These are phyloP conservation scores for Pyrenula massariospora DNA, from an alignment of 495 filamentous ascomycete species.

Conservation along the genomic window DNA sequence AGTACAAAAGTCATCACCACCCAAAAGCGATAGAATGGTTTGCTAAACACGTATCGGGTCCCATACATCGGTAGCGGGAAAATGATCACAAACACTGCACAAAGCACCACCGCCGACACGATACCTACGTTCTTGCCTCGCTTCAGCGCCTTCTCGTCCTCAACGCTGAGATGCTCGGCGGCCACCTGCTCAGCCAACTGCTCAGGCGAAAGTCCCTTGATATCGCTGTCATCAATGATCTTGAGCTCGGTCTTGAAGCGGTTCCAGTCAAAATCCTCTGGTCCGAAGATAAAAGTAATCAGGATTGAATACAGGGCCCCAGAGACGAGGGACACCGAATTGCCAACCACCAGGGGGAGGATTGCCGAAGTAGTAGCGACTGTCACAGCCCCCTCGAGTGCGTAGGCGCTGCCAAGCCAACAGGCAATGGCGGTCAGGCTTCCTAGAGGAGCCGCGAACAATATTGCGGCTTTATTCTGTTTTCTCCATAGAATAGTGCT, in stretches of 20 bases:
- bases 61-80: slow-evolving; percentile 32
- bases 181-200: slow-evolving; percentile 17
- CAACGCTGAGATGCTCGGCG: slow-evolving; percentile 4
- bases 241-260: slow-evolving; percentile 20
- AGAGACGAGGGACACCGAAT: slow-evolving; percentile 25
- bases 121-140: slow-evolving; percentile 14
- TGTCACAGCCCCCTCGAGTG: slow-evolving; percentile 30
- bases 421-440: slow-evolving; percentile 28
- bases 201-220: slow-evolving; percentile 16
- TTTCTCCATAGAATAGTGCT: slow-evolving; percentile 37
- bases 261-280: slow-evolving; percentile 24
- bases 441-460: slow-evolving; percentile 30
- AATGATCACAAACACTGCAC: slow-evolving; percentile 23
- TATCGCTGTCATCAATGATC: neutral
- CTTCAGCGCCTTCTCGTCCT: slow-evolving; percentile 19
- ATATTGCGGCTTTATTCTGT: slow-evolving; percentile 30
- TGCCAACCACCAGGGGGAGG: slow-evolving; percentile 32
- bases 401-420: slow-evolving; percentile 33
- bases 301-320: slow-evolving; percentile 22
- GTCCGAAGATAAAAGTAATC: slow-evolving; percentile 17
- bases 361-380: slow-evolving; percentile 31
- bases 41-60: slow-evolving; percentile 22
- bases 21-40: slow-evolving; percentile 84
- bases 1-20: slow-evolving; percentile 75
- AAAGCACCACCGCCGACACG: slow-evolving; percentile 24